Evolutionary conservation across 192 early-diverging fungal species (phyloP), one percentile per base, ranked within the genome.

Genomic region (Phycomyces blakesleeanus): DNA sequence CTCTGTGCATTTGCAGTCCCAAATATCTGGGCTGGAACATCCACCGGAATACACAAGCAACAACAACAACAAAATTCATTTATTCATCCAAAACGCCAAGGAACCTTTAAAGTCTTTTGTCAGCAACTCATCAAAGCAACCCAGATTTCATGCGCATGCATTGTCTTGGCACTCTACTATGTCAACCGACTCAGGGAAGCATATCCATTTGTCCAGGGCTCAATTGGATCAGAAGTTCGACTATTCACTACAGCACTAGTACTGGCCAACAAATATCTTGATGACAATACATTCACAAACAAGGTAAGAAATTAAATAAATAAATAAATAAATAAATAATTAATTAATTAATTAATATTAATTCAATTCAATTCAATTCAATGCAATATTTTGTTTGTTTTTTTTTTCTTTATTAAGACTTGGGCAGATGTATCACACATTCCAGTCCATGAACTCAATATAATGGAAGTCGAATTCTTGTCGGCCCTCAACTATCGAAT

Each of bases 261-360:
- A 79, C 79, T 92, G 4, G 87, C 90, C 55, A 93, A 90, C 78
- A 95, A 95, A 66, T 87, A 84, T 64, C 76, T 93, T 25, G 85
- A 92, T 66, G 94, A 96, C 74, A 93, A 94, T 71, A 94, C 91
- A 51, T 96, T 91, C 64, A 87, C 94, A 12, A 93, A 91, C 69
- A 83, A 88, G 64, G 67, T 68, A 62, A 69, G 22, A 29, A 49
- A 26, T 34, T 29, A 22, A 18, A 10, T 18, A 16, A 24, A 26
- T 57, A 11, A 24, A 26, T 9, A 51, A 20, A 51, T 18, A 2
- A 20, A 0, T 14, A 21, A 18, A 51, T 41, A n/a, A n/a, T n/a
- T n/a, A n/a, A n/a, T n/a, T n/a, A n/a, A n/a, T n/a, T n/a, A n/a
- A n/a, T n/a, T n/a, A n/a, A n/a, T n/a, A n/a, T n/a, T n/a, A n/a